Percentiles rank a stretch among this genome's conserved stretches.
Evolutionary conservation across 2,329 filamentous ascomycete genomes (phyloP).

Genomic region (Coleophoma crateriformis): DNA sequence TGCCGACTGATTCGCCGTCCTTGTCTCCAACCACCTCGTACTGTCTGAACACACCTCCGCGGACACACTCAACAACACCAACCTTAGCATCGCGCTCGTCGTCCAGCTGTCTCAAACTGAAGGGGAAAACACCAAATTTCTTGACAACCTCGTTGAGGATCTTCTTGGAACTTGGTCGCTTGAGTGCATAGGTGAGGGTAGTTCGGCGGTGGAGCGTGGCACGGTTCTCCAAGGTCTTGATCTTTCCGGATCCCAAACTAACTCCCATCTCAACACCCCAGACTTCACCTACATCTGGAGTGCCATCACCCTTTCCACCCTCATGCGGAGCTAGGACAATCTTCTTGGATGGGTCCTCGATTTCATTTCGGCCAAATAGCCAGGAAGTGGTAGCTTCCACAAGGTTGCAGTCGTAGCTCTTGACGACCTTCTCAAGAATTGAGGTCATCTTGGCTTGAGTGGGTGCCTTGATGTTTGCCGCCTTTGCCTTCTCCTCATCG

Average conservation of each 20-base stretch:
- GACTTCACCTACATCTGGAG: constrained; percentile 83
- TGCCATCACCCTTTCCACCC: constrained; percentile 84
- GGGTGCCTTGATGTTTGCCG: constrained; percentile 72
- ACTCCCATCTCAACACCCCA: constrained; percentile 98
- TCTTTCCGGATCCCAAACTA: constrained; percentile 85
- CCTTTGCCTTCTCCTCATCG: constrained; percentile 95
- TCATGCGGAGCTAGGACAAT: constrained; percentile 87
- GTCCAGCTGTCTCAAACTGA: constrained; percentile 93
- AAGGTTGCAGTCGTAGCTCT: constrained; percentile 84
- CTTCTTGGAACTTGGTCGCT: constrained; percentile 89
- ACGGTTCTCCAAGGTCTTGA: constrained; percentile 84
- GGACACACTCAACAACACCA: constrained; percentile 93
- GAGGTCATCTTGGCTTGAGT: constrained; percentile 82
- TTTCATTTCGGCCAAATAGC: constrained; percentile 95
- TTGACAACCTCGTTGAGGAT: constrained; percentile 91
- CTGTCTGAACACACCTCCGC: constrained; percentile 85
- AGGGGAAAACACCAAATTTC: constrained; percentile 97
- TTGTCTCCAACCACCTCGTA: constrained; percentile 97
- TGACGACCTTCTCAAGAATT: constrained; percentile 85
- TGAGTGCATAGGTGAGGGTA: constrained; percentile 83
- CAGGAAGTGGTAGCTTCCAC: constrained; percentile 98
- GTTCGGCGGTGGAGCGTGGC: constrained; percentile 92
- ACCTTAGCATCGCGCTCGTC: constrained; percentile 95
- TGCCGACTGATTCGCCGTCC: constrained; percentile 77
- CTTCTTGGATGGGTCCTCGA: constrained; percentile 84